phyloP scores from a whole-genome alignment of 495 filamentous ascomycete species.

The Trichoderma orchidacearum region DNA sequence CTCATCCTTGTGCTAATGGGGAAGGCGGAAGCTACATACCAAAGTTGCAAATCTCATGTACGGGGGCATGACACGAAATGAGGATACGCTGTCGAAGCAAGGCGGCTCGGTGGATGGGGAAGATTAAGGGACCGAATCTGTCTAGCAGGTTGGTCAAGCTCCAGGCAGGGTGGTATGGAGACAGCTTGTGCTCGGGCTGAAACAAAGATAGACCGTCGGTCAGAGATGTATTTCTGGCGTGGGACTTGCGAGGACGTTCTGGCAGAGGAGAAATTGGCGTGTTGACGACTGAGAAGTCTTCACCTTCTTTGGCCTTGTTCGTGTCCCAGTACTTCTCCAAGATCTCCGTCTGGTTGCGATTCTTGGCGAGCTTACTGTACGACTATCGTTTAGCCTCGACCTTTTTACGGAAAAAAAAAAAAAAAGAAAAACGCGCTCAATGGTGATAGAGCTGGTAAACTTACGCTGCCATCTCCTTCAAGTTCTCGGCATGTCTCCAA shows the following conservation, averaged over 20 bases:
- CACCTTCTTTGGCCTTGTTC: conserved; percentile 39
- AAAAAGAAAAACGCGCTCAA: not conserved
- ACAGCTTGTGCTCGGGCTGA: conserved; percentile 55
- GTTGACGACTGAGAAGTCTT: conserved; percentile 23
- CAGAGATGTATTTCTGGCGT: conserved; percentile 40
- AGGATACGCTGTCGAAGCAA: conserved; percentile 78
- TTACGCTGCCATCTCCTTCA: conserved; percentile 64
- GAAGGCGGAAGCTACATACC: conserved; percentile 38
- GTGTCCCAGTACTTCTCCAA: conserved; percentile 73
- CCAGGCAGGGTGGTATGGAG: conserved; percentile 71
- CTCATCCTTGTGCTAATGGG: not conserved
- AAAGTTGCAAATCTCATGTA: conserved; percentile 75
- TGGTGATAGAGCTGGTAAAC: conserved; percentile 11
- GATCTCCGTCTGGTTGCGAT: conserved; percentile 40
- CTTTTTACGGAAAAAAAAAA: conserved; percentile 1
- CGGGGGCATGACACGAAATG: conserved; percentile 70
- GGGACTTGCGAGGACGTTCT: conserved; percentile 21
- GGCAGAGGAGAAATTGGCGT: conserved; percentile 25
- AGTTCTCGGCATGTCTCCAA: conserved; percentile 71
- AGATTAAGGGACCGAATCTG: conserved; percentile 78
- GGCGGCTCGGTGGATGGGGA: conserved; percentile 81
- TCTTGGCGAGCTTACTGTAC: conserved; percentile 33
- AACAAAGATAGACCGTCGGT: conserved; percentile 50
- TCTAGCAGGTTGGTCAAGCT: conserved; percentile 66
- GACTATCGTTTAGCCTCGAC: conserved; percentile 12